A percentile compares a stretch with the other conserved stretches of the same genome.
Conservation (phyloP, 257 asterid species). For the Salvia hispanica region DNA sequence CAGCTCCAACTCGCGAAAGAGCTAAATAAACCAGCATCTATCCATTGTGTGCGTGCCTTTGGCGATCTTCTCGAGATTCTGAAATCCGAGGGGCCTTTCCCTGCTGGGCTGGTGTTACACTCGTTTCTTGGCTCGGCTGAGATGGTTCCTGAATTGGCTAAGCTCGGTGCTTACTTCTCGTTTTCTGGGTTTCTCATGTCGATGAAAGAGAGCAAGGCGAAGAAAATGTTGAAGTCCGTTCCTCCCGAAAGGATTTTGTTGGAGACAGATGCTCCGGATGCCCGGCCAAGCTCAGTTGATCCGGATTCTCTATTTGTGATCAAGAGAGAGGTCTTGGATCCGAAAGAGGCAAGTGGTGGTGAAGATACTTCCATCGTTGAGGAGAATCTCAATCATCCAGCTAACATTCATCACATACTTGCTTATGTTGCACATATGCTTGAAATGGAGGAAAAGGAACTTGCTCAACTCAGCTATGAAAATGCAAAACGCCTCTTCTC, state of each 20-base stretch:
- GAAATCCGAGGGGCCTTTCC: constrained; percentile 79
- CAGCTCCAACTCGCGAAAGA: constrained; percentile 89
- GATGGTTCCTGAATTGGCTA: constrained; percentile 80
- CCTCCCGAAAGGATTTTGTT: constrained; percentile 83
- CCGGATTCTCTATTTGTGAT: constrained; percentile 44
- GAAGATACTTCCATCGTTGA: constrained; percentile 25
- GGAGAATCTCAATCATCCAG: constrained; percentile 75
- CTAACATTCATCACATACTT: constrained; percentile 78
- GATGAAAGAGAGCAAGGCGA: constrained; percentile 84
- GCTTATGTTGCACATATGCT: constrained; percentile 66
- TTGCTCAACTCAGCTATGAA: constrained; percentile 67
- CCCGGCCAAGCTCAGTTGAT: constrained; percentile 47
- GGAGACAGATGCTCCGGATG: constrained; percentile 98
- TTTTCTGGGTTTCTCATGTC: constrained; percentile 94
- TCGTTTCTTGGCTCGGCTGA: constrained; percentile 95
- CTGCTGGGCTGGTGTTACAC: constrained; percentile 76
- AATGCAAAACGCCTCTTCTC: constrained; percentile 76
- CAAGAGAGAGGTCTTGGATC: constrained; percentile 31
- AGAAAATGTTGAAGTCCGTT: constrained; percentile 73
- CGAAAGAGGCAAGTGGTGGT: constrained; percentile 24
- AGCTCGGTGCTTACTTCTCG: constrained; percentile 89
- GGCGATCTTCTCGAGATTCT: constrained; percentile 86
- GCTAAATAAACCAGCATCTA: constrained; percentile 77
- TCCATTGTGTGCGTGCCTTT: constrained; percentile 90
- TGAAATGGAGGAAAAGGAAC: constrained; percentile 58